These are phyloP conservation scores for Penicillium roqueforti DNA, from an alignment of 495 filamentous ascomycete species.

Conservation along the genomic window DNA sequence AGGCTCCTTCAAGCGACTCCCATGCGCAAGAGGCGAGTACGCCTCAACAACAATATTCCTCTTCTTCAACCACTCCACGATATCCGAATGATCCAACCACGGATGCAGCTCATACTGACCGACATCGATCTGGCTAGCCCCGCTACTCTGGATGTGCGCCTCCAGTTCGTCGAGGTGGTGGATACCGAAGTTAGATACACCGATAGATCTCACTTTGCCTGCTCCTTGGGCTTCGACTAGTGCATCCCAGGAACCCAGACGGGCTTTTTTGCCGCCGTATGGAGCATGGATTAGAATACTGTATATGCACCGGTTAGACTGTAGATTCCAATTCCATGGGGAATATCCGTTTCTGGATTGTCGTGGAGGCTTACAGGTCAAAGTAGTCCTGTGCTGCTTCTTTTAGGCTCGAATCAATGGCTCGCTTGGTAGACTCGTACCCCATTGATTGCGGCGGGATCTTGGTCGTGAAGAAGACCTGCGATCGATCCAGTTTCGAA, in stretches of 20 bases:
- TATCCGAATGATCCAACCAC: constrained; percentile 70
- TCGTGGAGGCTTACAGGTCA: constrained; percentile 47
- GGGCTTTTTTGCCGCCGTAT: constrained; percentile 48
- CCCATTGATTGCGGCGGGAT: constrained; percentile 49
- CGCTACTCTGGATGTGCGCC: constrained; percentile 64
- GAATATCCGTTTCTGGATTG: not conserved
- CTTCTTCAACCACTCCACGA: constrained; percentile 68
- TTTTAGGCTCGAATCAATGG: constrained; percentile 31
- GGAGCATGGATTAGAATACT: constrained; percentile 54
- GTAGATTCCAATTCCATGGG: not conserved
- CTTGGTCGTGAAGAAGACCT: constrained; percentile 56
- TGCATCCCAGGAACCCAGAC: constrained; percentile 46
- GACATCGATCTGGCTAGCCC: constrained; percentile 71
- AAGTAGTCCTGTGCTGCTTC: constrained; percentile 52
- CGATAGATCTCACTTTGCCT: constrained; percentile 47
- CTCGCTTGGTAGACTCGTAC: constrained; percentile 43
- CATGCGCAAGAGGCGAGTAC: constrained; percentile 73
- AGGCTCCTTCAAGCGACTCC: constrained; percentile 57
- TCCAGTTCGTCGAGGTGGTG: constrained; percentile 62
- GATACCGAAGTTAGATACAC: constrained; percentile 54
- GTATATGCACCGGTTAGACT: not conserved
- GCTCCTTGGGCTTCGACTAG: constrained; percentile 50
- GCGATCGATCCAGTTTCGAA: constrained; percentile 39
- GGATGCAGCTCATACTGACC: constrained; percentile 89
- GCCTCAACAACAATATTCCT: constrained; percentile 71